phyloP scores from a whole-genome alignment of 2,329 filamentous ascomycete genomes.

The Triangularia setosa region DNA sequence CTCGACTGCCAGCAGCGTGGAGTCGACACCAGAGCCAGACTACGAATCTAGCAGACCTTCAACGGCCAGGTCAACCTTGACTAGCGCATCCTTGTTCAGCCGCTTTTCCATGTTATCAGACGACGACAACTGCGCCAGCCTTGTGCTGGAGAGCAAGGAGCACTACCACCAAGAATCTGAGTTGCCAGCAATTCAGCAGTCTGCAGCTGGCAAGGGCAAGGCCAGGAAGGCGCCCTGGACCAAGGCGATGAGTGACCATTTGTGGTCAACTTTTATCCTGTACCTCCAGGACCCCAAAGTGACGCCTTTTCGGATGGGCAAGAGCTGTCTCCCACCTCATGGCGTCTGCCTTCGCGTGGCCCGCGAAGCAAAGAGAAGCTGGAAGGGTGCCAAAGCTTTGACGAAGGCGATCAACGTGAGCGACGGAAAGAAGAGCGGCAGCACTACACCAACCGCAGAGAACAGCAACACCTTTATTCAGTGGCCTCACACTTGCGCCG shows the following conservation, averaged over 20 bases:
- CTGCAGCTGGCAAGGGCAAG: slow-evolving; percentile 23
- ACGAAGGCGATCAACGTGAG: slow-evolving; percentile 25
- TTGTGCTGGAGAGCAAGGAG: slow-evolving; percentile 41
- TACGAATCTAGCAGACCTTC: slow-evolving; percentile 53
- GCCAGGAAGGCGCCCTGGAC: slow-evolving; percentile 58
- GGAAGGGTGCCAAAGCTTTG: slow-evolving; percentile 56
- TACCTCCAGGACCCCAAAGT: slow-evolving; percentile 65
- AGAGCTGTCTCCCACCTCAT: slow-evolving; percentile 60
- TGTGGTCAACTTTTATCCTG: slow-evolving; percentile 62
- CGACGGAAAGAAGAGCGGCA: slow-evolving; percentile 44
- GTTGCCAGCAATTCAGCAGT: slow-evolving; percentile 8
- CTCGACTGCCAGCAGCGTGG: slow-evolving; percentile 50
- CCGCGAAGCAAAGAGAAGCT: slow-evolving; percentile 62
- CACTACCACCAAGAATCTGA: slow-evolving; percentile 20
- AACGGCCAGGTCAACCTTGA: slow-evolving; percentile 56
- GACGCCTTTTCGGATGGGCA: slow-evolving; percentile 61
- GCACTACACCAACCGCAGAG: slow-evolving; percentile 52
- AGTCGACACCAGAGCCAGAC: slow-evolving; percentile 58
- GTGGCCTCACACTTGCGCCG: slow-evolving; percentile 62
- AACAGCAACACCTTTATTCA: slow-evolving; percentile 47
- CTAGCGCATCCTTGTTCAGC: slow-evolving; percentile 55
- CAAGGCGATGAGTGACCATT: slow-evolving; percentile 59
- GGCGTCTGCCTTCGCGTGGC: slow-evolving; percentile 63
- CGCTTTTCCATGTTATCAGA: slow-evolving; percentile 54
- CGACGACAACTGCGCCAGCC: slow-evolving; percentile 51